Base-by-base conservation (phyloP, 768 basidiomycete genomes). In the Plicaturopsis crispa region DNA sequence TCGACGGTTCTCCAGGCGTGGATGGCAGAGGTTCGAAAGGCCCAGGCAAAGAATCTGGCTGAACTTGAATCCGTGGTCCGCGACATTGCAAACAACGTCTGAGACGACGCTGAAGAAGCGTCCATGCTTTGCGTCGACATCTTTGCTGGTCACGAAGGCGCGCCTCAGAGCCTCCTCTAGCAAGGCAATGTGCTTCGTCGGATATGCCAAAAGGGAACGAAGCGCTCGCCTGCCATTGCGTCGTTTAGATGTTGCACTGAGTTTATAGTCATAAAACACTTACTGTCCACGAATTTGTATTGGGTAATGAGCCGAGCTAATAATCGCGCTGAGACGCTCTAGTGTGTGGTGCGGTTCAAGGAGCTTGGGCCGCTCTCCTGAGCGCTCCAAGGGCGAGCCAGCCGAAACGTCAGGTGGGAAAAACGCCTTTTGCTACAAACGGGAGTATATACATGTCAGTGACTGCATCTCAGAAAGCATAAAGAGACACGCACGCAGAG, bases 11-110 rank as follows among this genome's bases (percentile, higher is more conserved):
- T 67, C 61, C 6, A 69, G 45, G 17, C 73, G 67, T 3, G 78
- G 72, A 54, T 93, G 84, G 22, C 85, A 82, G 7, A 97, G 71
- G 59, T 96, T 96, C 14, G 85, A 80, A 14, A 96, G 61, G 2
- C 83, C 85, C 11, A 94, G 67, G 49, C 80, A 89, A 17, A 75
- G 70, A 11, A 77, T 63, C 52, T 94, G 89, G 18, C 78, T 67
- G 51, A 90, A 85, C 4, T 72, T 72, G 55, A 84, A 87, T 34
- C 69, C 66, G 50, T 78, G 83, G 19, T 54, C 56, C 17, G 72
- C 66, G 10, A 50, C 51, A 16, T 66, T 70, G 53, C 74, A 72
- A 17, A 91, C 65, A 14, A 84, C 71, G 24, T 87, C 83, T 2
- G 77, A 72, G 4, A 93, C 63, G 21, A 83, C 78, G 50, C 87